These are phyloP conservation scores for Fusarium agapanthi DNA, from an alignment of 2,329 filamentous ascomycete species.

Conservation along the genomic window DNA sequence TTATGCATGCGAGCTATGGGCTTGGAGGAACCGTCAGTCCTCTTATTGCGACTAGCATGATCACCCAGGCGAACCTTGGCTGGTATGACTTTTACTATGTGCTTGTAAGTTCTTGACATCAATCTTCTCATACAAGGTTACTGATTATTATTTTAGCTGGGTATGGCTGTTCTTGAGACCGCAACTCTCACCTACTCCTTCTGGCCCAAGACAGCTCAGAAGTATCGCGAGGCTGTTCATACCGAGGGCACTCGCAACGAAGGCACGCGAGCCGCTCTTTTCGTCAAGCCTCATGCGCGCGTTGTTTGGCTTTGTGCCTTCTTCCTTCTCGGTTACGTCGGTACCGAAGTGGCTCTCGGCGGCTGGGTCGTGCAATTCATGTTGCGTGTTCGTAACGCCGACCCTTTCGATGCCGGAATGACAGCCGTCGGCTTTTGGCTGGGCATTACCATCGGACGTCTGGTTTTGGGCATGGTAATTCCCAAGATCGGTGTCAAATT, in stretches of 20 bases:
- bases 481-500: conserved; percentile 74
- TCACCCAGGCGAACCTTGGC: conserved; percentile 65
- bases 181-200: conserved; percentile 62
- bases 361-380: conserved; percentile 90
- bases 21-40: conserved; percentile 74
- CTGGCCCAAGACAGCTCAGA: conserved; percentile 64
- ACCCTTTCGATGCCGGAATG: conserved; percentile 75
- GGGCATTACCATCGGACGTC: conserved; percentile 75
- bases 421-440: conserved; percentile 84
- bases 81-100: conserved; percentile 79
- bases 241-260: conserved; percentile 36
- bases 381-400: conserved; percentile 74
- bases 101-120: conserved; percentile 44
- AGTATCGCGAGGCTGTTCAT: conserved; percentile 54
- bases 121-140: fast-evolving
- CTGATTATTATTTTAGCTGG: not conserved
- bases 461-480: conserved; percentile 15
- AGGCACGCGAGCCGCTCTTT: conserved; percentile 45
- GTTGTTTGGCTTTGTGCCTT: conserved; percentile 74
- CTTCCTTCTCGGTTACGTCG: conserved; percentile 81
- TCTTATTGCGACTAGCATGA: conserved; percentile 74
- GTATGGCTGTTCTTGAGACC: not conserved
- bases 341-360: conserved; percentile 78
- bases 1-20: conserved; percentile 75
- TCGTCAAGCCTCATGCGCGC: conserved; percentile 52